Percentiles rank a stretch among this genome's conserved stretches.
Evolutionary conservation across 73 alveolate species (phyloP).

Genomic region (Halteria grandinella): DNA sequence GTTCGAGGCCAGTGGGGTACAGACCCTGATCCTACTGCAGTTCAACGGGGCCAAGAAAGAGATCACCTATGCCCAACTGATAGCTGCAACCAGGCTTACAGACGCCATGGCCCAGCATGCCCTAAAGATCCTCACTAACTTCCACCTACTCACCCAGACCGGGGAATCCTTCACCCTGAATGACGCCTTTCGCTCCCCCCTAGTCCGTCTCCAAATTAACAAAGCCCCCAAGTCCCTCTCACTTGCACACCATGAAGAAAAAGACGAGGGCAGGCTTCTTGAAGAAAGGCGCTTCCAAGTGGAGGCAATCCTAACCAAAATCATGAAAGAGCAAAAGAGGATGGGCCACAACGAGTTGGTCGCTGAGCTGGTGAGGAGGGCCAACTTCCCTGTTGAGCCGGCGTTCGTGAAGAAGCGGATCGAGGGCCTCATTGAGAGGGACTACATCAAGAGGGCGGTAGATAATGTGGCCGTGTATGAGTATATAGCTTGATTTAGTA

Average conservation of each 20-base stretch:
- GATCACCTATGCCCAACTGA: too few species aligned
- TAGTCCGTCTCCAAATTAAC: conserved; percentile 11
- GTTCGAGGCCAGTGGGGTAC: conserved; percentile 30
- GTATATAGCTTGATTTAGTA: conserved; percentile 38
- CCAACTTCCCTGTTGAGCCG: conserved; percentile 35
- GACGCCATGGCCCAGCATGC: too few species aligned
- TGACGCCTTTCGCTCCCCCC: conserved; percentile 8
- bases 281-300: conserved; percentile 26
- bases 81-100: too few species aligned
- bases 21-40: neutral
- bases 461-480: conserved; percentile 11
- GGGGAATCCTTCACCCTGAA: conserved; percentile 2
- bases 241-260: conserved; percentile 5
- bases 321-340: conserved; percentile 8
- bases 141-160: neutral
- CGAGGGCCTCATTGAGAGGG: conserved; percentile 36
- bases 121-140: too few species aligned
- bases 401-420: conserved; percentile 6
- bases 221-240: conserved; percentile 4
- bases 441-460: conserved; percentile 17
- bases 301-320: conserved; percentile 20
- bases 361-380: neutral
- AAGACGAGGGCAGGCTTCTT: conserved; percentile 32
- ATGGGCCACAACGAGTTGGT: conserved; percentile 27
- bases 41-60: conserved; percentile 9